Evolutionary conservation across 202 grass and related monocot genomes (phyloP).

Genomic region (Schoenoplectus triqueter): DNA sequence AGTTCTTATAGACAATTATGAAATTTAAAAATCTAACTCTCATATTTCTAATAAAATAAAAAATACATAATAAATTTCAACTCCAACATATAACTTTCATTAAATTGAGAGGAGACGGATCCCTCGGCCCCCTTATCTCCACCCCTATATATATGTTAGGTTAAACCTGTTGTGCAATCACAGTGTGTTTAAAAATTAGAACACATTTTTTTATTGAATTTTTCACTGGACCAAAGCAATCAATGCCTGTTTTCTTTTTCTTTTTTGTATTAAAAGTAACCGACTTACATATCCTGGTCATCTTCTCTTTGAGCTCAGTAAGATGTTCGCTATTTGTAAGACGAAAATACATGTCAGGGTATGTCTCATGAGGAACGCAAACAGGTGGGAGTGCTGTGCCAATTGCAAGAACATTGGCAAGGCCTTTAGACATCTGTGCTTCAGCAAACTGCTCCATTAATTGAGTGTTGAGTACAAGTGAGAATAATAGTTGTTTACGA

Average conservation of each 20-base stretch:
- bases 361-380: slow-evolving; percentile 5
- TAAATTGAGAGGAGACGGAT: no score
- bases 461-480: background rate
- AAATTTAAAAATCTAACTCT: no score
- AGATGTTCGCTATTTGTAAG: background rate
- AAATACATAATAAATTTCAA: no score
- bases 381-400: background rate
- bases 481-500: background rate
- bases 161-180: no score
- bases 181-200: no score
- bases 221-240: background rate
- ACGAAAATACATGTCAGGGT: background rate
- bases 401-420: slow-evolving; percentile 5
- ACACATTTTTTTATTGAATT: no score
- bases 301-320: background rate
- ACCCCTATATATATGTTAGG: no score
- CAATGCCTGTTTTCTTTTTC: no score
- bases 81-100: no score
- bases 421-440: background rate
- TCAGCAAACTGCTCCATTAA: background rate
- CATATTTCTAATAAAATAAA: no score
- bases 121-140: no score
- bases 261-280: background rate
- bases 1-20: no score
- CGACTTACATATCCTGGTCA: slow-evolving; percentile 16